Percentiles rank a stretch among this genome's conserved stretches.
Evolutionary conservation across 1,139 yeast species (phyloP).

Genomic region (Sugiyamaella paludigena): DNA sequence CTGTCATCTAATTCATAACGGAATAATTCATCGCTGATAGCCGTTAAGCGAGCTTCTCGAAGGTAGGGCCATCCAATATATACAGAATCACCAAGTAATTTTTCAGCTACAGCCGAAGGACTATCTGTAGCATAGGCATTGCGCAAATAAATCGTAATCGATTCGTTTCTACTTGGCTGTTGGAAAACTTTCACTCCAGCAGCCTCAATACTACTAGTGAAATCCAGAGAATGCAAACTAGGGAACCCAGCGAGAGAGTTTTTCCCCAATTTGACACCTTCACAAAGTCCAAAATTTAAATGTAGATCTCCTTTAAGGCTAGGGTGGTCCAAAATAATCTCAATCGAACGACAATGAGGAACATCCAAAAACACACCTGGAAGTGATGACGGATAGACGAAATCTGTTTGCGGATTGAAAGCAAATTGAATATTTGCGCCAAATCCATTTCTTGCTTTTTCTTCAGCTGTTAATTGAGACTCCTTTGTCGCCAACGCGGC

Average conservation of each 20-base stretch:
- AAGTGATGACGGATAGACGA: slow-evolving; percentile 70
- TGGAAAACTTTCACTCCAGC: slow-evolving; percentile 79
- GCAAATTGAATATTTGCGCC: slow-evolving; percentile 68
- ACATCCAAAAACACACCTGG: slow-evolving; percentile 76
- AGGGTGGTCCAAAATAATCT: slow-evolving; percentile 46
- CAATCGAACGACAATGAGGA: slow-evolving; percentile 74
- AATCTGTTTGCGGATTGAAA: slow-evolving; percentile 74
- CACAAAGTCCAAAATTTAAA: slow-evolving; percentile 57
- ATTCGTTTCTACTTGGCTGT: slow-evolving; percentile 78
- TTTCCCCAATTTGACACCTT: slow-evolving; percentile 68
- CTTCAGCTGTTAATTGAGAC: slow-evolving; percentile 61
- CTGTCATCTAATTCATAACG: slow-evolving; percentile 46
- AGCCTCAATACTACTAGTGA: slow-evolving; percentile 49
- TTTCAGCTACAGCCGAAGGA: slow-evolving; percentile 53
- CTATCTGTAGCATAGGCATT: slow-evolving; percentile 53
- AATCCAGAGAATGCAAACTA: slow-evolving; percentile 67
- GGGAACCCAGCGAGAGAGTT: slow-evolving; percentile 89
- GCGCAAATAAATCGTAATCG: slow-evolving; percentile 64
- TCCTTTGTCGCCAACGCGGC: slow-evolving; percentile 68
- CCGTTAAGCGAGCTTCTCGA: slow-evolving; percentile 71
- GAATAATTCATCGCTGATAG: slow-evolving; percentile 55
- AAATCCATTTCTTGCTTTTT: slow-evolving; percentile 65
- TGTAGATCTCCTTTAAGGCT: slow-evolving; percentile 29
- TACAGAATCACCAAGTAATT: slow-evolving; percentile 57
- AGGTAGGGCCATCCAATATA: slow-evolving; percentile 89